Base-by-base conservation (phyloP, 139 green algal genomes). In the Eudorina sp. region DNA sequence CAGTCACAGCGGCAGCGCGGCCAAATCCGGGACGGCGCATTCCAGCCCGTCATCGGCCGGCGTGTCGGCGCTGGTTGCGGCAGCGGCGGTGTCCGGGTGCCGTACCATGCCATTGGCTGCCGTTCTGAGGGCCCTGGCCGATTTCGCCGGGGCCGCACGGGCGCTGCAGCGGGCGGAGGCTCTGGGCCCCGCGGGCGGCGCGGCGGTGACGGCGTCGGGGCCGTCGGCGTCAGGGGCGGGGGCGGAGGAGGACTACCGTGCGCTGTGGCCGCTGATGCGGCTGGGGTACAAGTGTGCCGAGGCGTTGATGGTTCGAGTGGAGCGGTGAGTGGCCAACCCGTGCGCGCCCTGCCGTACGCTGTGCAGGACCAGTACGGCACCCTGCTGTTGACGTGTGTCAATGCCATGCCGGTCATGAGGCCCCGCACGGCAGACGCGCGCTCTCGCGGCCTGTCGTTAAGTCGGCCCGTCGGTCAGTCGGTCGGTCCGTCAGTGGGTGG, bases 101-200 rank as follows among this genome's bases (percentile, higher is more conserved):
- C 64, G 64, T 51, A 21, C 68, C 68, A 36, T 77, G 36, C 68
- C 68, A 51, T 36, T 77, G 31, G 34, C 36, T 16, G 40, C 68
- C 4, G 68, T 51, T 3, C 68, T 77, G 40, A n/a, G 14, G 25
- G 9, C 58, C 18, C 40, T 80, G 43, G 41, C 72, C 16, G 41
- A 34, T 0, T 80, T 60, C 25, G 38, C 41, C 11, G 45, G 72
- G 18, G 72, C 72, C 29, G 72, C 72, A 2, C 29, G 72, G 72
- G 72, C 72, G 72, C 43, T 80, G 45, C 72, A 80, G 72, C 72
- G 25, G 29, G 72, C 72, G 19, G 72, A 80, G 43, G 43, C 2
- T 16, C 41, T 5, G 21, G 40, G 4, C 3, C 9, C 69, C 36
- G 69, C 34, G 3, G 69, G 2, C 29, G 69, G 34, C 3, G 69